Evolutionary conservation across 2,329 filamentous ascomycete species (phyloP).

Genomic region (Purpureocillium lavendulum): DNA sequence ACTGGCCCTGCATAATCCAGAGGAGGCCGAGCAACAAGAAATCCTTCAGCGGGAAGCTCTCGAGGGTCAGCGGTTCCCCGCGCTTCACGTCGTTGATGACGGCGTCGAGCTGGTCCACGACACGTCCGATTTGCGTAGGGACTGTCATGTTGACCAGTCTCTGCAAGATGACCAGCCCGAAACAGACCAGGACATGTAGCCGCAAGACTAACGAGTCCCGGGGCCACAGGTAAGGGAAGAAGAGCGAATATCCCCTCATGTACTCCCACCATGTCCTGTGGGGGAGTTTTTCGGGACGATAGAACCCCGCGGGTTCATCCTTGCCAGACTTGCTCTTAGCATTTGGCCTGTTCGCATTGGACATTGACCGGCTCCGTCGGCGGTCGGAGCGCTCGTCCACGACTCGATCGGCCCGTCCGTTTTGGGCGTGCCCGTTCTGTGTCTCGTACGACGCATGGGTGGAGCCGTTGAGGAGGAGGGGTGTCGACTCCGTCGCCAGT

Average conservation of each 20-base stretch:
- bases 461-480: constrained; percentile 50
- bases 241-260: constrained; percentile 80
- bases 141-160: constrained; percentile 81
- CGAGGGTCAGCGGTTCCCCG: constrained; percentile 22
- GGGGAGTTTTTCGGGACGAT: constrained; percentile 77
- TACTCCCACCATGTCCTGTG: constrained; percentile 96
- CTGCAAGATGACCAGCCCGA: constrained; percentile 70
- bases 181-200: constrained; percentile 72
- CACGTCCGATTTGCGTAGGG: constrained; percentile 68
- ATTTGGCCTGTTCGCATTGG: constrained; percentile 27
- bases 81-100: constrained; percentile 39
- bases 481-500: constrained; percentile 49
- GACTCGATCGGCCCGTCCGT: background rate
- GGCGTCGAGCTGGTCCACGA: constrained; percentile 64
- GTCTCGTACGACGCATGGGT: constrained; percentile 25
- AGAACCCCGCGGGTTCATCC: constrained; percentile 71
- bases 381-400: constrained; percentile 8
- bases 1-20: constrained; percentile 82
- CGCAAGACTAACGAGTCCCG: constrained; percentile 68
- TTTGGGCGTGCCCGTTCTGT: constrained; percentile 15
- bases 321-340: constrained; percentile 22
- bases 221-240: constrained; percentile 97
- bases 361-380: constrained; percentile 26
- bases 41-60: constrained; percentile 25
- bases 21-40: constrained; percentile 46